Conservation (phyloP, 805 yeast species). For the Candida ovalis region DNA sequence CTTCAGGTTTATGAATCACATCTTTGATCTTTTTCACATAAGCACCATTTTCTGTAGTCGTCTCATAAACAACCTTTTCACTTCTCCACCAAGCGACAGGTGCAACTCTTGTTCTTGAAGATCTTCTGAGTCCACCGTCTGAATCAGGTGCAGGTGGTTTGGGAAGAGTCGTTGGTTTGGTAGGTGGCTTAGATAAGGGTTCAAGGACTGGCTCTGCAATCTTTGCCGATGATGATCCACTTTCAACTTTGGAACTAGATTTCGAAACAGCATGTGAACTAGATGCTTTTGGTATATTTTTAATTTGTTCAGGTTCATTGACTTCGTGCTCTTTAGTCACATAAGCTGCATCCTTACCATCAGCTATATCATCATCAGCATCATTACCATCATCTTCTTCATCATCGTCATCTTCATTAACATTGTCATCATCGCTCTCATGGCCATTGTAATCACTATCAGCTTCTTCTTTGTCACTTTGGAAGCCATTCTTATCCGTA, state of each 20-base stretch:
- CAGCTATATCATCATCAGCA: constrained; percentile 3
- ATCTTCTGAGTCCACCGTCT: constrained; percentile 42
- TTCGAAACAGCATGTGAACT: not conserved
- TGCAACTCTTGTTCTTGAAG: constrained; percentile 60
- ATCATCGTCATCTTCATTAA: constrained; percentile 9
- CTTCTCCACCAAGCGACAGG: constrained; percentile 85
- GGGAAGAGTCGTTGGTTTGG: not conserved
- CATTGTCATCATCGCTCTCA: constrained; percentile 7
- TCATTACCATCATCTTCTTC: constrained; percentile 2
- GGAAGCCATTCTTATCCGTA: constrained; percentile 6
- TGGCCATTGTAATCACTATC: not conserved
- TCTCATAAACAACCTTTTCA: constrained; percentile 63
- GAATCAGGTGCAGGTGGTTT: constrained; percentile 24
- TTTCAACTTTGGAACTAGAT: too few relatives aligned
- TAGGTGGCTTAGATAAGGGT: not conserved
- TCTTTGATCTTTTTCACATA: constrained; percentile 55
- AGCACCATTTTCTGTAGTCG: constrained; percentile 40
- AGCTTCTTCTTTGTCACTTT: constrained; percentile 8
- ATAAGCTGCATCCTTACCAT: not conserved
- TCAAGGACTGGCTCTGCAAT: not conserved
- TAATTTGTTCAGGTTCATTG: not conserved
- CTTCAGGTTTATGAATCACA: constrained; percentile 49
- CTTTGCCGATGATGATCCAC: not conserved
- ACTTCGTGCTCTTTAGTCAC: not conserved
- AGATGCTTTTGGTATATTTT: not conserved